Conservation (phyloP, 1,284 basidiomycete species). For the Heterobasidion parviporum region DNA sequence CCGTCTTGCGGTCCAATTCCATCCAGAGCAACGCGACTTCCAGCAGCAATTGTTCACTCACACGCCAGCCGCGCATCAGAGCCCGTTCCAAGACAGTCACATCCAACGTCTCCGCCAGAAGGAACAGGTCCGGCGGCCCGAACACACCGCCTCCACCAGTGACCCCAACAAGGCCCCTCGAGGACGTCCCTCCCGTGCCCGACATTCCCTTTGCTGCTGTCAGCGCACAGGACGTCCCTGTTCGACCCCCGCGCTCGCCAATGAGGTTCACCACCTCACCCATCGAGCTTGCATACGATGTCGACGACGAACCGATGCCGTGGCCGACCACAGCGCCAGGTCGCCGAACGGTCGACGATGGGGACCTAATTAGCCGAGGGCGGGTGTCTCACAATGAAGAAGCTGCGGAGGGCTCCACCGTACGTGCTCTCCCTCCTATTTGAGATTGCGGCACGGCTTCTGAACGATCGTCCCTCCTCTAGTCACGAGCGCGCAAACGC, state of each 20-base stretch:
- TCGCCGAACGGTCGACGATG: slow-evolving; percentile 5
- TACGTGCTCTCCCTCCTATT: background rate
- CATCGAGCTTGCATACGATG: background rate
- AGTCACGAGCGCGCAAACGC: slow-evolving; percentile 20
- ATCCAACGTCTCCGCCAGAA: slow-evolving; percentile 10
- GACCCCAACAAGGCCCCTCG: slow-evolving; percentile 1
- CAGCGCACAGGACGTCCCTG: slow-evolving; percentile 3
- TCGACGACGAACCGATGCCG: background rate
- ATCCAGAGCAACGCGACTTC: slow-evolving; percentile 30
- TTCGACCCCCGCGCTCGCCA: slow-evolving; percentile 12
- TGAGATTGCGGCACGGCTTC: background rate
- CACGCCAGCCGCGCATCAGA: slow-evolving; percentile 24
- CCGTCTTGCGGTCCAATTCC: slow-evolving; percentile 32
- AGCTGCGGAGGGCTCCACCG: slow-evolving; percentile 3
- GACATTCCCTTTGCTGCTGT: slow-evolving; percentile 1
- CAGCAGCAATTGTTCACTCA: slow-evolving; percentile 22
- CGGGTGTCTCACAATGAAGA: slow-evolving; percentile 1
- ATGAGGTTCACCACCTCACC: slow-evolving; percentile 7
- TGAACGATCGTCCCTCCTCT: background rate
- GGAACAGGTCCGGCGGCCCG: slow-evolving; percentile 4
- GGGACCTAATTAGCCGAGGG: background rate
- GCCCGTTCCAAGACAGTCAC: slow-evolving; percentile 19
- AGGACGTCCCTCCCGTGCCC: slow-evolving; percentile 2
- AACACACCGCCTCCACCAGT: slow-evolving; percentile 1
- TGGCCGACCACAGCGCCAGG: slow-evolving; percentile 1